Evolutionary conservation across 2,329 filamentous ascomycete genomes (phyloP), one percentile per base, ranked within the genome.

Genomic region (Aspergillus caelatus): DNA sequence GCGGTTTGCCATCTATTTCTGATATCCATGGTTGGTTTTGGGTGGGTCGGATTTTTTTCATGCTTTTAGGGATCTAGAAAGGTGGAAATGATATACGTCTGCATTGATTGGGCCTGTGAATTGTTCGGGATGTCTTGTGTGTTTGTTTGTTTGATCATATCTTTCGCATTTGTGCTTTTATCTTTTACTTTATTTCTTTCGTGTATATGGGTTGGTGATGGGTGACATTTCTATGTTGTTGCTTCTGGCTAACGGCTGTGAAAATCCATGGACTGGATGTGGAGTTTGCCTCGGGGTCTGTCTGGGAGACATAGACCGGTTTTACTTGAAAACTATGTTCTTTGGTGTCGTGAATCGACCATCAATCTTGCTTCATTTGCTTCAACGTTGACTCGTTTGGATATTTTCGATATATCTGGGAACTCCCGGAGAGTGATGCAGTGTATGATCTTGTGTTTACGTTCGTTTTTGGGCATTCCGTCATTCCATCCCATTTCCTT

Each of bases 51-150:
- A 71, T 64, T 66, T 68, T 68, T 72, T 68, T 68, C 67, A 68
- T 72, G 50, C 58, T 73, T 73, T 70, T 65, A 73, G 72, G 74
- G 72, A 75, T 76, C 71, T 79, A 79, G 77, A 75, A 71, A 78
- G 77, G 76, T 75, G 77, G 77, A 77, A 78, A 79, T 75, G 77
- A 79, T 78, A 78, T 74, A 79, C 76, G 77, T 79, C 74, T 79
- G 77, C 77, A 79, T 79, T 74, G 72, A 69, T 75, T 77, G 75
- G 76, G 73, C 72, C 68, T 75, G 72, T 73, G 73, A 71, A 70
- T 71, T 71, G 69, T 68, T 74, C 69, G 73, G 72, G 64, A 70
- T 74, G 64, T 70, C 70, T 73, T 68, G 70, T 69, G 70, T 69
- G 62, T 60, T 60, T 62, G 66, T 70, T 69, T 67, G 66, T 70